Evolutionary conservation across 306 rosid genomes (phyloP).

Genomic region (Citrullus colocynthis): DNA sequence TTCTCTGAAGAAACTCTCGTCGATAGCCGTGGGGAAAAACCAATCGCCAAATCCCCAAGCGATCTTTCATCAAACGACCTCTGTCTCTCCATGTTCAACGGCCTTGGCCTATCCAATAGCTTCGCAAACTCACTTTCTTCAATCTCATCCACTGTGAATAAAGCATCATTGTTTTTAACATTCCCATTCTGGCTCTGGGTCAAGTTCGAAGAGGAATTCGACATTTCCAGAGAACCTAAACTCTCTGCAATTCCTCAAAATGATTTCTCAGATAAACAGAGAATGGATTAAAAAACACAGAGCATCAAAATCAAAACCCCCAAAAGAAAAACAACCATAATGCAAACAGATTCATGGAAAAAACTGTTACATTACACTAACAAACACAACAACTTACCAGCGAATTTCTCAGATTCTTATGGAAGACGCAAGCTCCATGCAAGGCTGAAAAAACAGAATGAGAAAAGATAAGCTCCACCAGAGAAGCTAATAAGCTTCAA

Average conservation of each 20-base stretch:
- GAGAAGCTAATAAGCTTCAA: too few species aligned
- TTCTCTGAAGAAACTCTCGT: conserved; percentile 24
- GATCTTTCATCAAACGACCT: conserved; percentile 68
- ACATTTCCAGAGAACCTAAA: conserved; percentile 19
- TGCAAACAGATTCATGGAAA: neutral
- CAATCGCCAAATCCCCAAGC: conserved; percentile 36
- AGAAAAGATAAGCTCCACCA: neutral
- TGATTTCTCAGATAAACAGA: neutral
- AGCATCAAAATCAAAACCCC: neutral
- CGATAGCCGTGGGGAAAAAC: conserved; percentile 31
- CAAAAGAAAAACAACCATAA: neutral
- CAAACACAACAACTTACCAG: neutral
- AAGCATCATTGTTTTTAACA: conserved; percentile 17
- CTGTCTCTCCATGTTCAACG: conserved; percentile 54
- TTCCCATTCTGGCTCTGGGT: conserved; percentile 36
- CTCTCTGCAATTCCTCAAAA: conserved; percentile 22
- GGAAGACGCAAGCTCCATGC: conserved; percentile 7
- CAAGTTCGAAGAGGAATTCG: conserved; percentile 16
- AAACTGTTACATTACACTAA: neutral
- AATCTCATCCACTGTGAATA: conserved; percentile 17
- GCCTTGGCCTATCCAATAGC: conserved; percentile 47
- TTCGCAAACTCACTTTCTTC: conserved; percentile 48
- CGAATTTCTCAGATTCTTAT: neutral
- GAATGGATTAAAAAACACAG: neutral
- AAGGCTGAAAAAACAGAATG: neutral